Evolutionary conservation across 1,284 basidiomycete genomes (phyloP).

Genomic region (Ustilago nuda): DNA sequence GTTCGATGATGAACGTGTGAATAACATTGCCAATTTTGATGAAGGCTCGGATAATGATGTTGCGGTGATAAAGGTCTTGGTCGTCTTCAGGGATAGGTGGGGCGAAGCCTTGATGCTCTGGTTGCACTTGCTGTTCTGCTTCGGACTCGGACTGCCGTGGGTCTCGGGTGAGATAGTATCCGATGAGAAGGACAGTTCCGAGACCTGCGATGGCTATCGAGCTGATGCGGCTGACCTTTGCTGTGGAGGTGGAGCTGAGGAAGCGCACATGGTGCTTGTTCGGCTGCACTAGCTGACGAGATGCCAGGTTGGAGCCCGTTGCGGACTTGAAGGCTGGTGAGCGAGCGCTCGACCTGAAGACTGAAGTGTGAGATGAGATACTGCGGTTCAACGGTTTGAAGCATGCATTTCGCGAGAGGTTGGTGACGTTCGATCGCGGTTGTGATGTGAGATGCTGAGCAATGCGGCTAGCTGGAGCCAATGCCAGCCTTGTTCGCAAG

Average conservation of each 20-base stretch:
- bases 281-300: background rate
- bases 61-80: slow-evolving; percentile 32
- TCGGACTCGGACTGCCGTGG: slow-evolving; percentile 29
- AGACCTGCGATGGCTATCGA: slow-evolving; percentile 41
- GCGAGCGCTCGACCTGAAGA: background rate
- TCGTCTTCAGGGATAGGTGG: slow-evolving; percentile 48
- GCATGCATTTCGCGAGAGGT: background rate
- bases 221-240: slow-evolving; percentile 11
- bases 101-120: slow-evolving; percentile 34
- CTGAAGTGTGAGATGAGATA: background rate
- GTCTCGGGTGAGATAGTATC: slow-evolving; percentile 17
- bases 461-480: slow-evolving; percentile 2
- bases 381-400: slow-evolving; percentile 1
- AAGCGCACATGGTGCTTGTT: slow-evolving; percentile 7
- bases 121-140: background rate
- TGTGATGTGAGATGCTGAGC: background rate
- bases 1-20: slow-evolving; percentile 78
- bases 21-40: slow-evolving; percentile 42
- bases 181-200: slow-evolving; percentile 18
- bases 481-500: slow-evolving; percentile 9
- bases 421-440: background rate
- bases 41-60: slow-evolving; percentile 33
- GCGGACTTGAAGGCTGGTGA: background rate
- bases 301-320: background rate
- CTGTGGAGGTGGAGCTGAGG: background rate